Base-by-base conservation (phyloP, 495 filamentous ascomycete species). In the Penicillium mononematosum region DNA sequence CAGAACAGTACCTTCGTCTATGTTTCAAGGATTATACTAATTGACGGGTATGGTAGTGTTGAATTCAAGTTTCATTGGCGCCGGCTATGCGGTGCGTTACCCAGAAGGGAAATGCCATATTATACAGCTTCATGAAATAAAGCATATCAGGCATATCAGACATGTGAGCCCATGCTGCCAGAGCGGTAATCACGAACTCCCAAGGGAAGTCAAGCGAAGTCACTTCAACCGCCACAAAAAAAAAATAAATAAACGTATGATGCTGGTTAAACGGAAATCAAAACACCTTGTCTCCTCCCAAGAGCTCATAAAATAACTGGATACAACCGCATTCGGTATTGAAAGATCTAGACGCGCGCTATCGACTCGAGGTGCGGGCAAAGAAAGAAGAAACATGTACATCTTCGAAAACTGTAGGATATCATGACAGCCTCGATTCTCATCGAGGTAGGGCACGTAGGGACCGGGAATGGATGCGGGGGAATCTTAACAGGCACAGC, bases 401-500 rank as follows among this genome's bases (percentile, higher is more conserved):
- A 72, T 67, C 60, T 70, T 69, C 68, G 75, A 62, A 71, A 54
- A 75, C 64, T 58, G 65, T 59, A 69, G 58, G 63, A 65, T 69
- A 72, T 74, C 73, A 75, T 72, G 61, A 73, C 66, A 68, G 64
- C 62, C 71, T 69, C 71, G 67, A 68, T 56, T 53, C 50, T 68
- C 61, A 59, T 74, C 66, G 68, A 64, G 47, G 36, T 58, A 55
- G 60, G 45, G 47, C 58, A 53, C 55, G 45, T 58, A 59, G 56
- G 52, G 22, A 46, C 27, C 58, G 44, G 45, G 45, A 51, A 36
- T 25, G 31, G 24, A 45, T 16, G 50, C 19, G 39, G 42, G 36
- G 54, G 43, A 56, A 44, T 48, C 46, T 75, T 82, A 96, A 73
- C 91, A 96, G 46, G 88, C 81, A 72, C 91, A 95, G 58, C 89